Percentiles rank a stretch among this genome's conserved stretches.
phyloP scores from a whole-genome alignment of 2,329 filamentous ascomycete species.

The Arachnopeziza araneosa region DNA sequence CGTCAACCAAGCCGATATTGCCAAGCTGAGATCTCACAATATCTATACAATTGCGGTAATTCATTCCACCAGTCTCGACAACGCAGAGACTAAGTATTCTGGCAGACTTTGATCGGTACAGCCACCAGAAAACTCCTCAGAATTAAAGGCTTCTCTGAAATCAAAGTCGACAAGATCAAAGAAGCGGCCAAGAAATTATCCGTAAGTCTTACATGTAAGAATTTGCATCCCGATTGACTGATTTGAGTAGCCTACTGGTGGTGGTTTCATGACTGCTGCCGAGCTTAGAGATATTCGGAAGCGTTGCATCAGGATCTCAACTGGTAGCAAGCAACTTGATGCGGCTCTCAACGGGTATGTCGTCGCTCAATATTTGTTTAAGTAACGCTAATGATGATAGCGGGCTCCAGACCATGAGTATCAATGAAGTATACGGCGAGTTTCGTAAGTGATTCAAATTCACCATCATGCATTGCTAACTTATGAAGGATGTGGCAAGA shows the following conservation, averaged over 20 bases:
- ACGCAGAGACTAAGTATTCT: neutral
- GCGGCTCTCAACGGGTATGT: conserved; percentile 55
- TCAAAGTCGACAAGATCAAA: conserved; percentile 67
- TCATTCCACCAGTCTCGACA: neutral
- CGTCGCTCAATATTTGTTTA: neutral
- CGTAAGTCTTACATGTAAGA: conserved; percentile 16
- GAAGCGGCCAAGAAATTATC: conserved; percentile 49
- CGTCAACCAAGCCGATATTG: conserved; percentile 59
- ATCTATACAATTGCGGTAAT: conserved; percentile 58
- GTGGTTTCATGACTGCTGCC: conserved; percentile 59
- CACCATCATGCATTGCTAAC: neutral
- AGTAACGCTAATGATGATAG: conserved; percentile 32
- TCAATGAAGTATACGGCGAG: conserved; percentile 59
- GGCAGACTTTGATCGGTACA: conserved; percentile 52
- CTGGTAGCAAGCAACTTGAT: conserved; percentile 65
- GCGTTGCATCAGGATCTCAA: conserved; percentile 59
- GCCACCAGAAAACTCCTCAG: conserved; percentile 56
- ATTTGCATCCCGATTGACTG: conserved; percentile 10
- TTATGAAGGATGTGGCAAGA: conserved; percentile 54
- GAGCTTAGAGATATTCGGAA: conserved; percentile 59
- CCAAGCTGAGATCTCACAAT: conserved; percentile 57
- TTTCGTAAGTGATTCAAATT: conserved; percentile 36
- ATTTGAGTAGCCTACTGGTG: conserved; percentile 44
- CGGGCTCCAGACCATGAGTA: conserved; percentile 65
- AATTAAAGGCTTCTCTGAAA: conserved; percentile 65